Base-by-base conservation (phyloP, 371 early-diverging fungal genomes). In the Syncephalastrum racemosum region DNA sequence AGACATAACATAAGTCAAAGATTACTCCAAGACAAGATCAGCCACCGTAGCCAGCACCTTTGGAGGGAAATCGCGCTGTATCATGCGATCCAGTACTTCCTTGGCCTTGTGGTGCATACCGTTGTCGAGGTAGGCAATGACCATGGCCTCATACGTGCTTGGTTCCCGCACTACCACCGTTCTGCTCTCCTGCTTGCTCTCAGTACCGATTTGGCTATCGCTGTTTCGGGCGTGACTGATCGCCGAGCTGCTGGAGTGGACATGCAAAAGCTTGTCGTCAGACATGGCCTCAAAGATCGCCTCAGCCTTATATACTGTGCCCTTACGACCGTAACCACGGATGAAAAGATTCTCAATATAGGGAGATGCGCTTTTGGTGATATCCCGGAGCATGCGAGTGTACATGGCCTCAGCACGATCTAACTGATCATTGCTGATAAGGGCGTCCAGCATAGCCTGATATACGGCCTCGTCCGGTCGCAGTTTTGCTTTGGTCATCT, bases 331-430 rank as follows among this genome's bases (percentile, higher is more conserved):
- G 63, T 79, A 84, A 0, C 83, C 84, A 16, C 81, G 81, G 58
- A 86, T 84, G 63, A 86, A 75, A 20, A 82, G 64, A 49, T 86
- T 86, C 60, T 86, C 84, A 48, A 86, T 86, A 50, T 86, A 84
- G 1, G 84, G 73, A 8, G 78, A 83, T 1, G 75, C 64, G 63
- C 83, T 50, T 71, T 68, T 58, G 23, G 56, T 18, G 50, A 49
- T 41, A 8, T 19, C 56, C 4, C 51, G 24, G 7, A 67, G 53
- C 71, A 74, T 73, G 13, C 53, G 45, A 15, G 53, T 24, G 53
- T 76, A 80, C 19, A 83, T 48, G 4, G 64, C 48, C 44, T 83
- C 79, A 0, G 86, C 86, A 10, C 71, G 67, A 0, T 48, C 51
- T 14, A 84, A 53, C 4, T 63, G 56, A 44, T 73, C 63, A 48